phyloP scores from a whole-genome alignment of 2,329 filamentous ascomycete species.

The Clathrospora elynae region DNA sequence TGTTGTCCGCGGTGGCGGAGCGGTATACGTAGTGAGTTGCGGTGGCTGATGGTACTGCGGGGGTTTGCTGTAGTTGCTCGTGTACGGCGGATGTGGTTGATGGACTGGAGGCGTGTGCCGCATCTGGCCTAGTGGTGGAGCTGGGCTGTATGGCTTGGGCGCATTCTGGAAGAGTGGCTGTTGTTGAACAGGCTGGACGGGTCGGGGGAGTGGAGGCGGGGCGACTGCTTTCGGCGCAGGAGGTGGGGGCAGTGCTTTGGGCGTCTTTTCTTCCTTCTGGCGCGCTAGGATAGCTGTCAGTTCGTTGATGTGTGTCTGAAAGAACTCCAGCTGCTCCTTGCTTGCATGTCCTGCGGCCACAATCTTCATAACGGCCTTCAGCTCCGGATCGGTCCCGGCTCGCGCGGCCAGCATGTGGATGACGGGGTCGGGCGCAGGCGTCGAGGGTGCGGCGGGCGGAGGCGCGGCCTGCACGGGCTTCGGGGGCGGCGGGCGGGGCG shows the following conservation, averaged over 20 bases:
- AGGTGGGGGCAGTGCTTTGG: slow-evolving; percentile 21
- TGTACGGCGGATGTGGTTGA: slow-evolving; percentile 27
- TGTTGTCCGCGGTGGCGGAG: slow-evolving; percentile 52
- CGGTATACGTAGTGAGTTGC: slow-evolving; percentile 35
- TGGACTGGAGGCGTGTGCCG: slow-evolving; percentile 27
- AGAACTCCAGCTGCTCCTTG: slow-evolving; percentile 72
- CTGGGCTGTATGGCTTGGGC: slow-evolving; percentile 12
- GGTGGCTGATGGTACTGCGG: slow-evolving; percentile 32
- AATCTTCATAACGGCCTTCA: slow-evolving; percentile 81
- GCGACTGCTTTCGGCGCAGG: slow-evolving; percentile 18
- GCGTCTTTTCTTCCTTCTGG: slow-evolving; percentile 45
- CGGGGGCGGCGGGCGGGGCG: slow-evolving; percentile 38
- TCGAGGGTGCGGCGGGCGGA: slow-evolving; percentile 28
- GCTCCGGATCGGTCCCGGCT: slow-evolving; percentile 71
- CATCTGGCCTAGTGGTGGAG: slow-evolving; percentile 14
- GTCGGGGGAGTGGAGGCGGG: slow-evolving; percentile 21
- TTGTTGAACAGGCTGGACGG: slow-evolving; percentile 19
- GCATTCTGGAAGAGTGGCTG: slow-evolving; percentile 14
- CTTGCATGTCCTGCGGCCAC: slow-evolving; percentile 77
- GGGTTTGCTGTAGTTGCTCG: slow-evolving; percentile 29
- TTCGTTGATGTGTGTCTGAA: slow-evolving; percentile 81
- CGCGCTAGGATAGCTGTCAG: slow-evolving; percentile 62
- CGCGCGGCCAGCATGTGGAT: slow-evolving; percentile 79
- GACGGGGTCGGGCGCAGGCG: slow-evolving; percentile 69
- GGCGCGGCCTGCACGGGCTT: slow-evolving; percentile 36